Conservation (phyloP, 2,329 filamentous ascomycete genomes). For the Fusarium longipes region DNA sequence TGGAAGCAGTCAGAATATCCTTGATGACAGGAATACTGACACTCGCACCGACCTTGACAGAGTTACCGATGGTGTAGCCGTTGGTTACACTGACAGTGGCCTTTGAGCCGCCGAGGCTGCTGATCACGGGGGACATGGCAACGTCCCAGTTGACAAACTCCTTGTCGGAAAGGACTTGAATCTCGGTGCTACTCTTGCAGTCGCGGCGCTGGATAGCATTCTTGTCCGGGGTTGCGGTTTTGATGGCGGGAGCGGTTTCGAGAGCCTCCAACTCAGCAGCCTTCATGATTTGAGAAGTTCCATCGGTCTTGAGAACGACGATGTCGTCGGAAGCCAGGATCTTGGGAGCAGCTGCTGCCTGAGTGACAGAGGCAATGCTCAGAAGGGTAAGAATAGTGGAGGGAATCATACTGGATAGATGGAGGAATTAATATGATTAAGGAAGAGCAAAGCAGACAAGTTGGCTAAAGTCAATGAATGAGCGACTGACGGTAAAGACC, state of each 20-base stretch:
- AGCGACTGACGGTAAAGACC: slow-evolving; percentile 12
- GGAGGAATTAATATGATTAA: neutral
- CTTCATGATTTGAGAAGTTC: slow-evolving; percentile 37
- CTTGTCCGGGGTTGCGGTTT: neutral
- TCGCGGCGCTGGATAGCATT: slow-evolving; percentile 7
- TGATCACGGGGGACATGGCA: slow-evolving; percentile 40
- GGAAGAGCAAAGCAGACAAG: neutral
- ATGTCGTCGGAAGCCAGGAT: slow-evolving; percentile 31
- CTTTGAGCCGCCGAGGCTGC: slow-evolving; percentile 29
- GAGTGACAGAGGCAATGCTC: slow-evolving; percentile 29
- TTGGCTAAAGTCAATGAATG: neutral
- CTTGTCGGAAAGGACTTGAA: slow-evolving; percentile 35
- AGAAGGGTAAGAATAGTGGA: slow-evolving; percentile 28
- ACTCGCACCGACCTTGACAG: slow-evolving; percentile 8
- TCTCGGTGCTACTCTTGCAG: slow-evolving; percentile 36
- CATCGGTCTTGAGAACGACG: slow-evolving; percentile 36
- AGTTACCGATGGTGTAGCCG: slow-evolving; percentile 34
- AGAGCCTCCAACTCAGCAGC: slow-evolving; percentile 32
- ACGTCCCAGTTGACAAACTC: slow-evolving; percentile 43
- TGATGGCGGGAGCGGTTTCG: slow-evolving; percentile 14
- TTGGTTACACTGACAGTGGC: slow-evolving; percentile 26
- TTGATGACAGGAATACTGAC: slow-evolving; percentile 9
- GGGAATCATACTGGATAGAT: slow-evolving; percentile 22
- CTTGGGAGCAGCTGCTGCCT: slow-evolving; percentile 21
- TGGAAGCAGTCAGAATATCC: slow-evolving; percentile 8